phyloP scores from a whole-genome alignment of 495 filamentous ascomycete species.

The Thermothielavioides terrestris region DNA sequence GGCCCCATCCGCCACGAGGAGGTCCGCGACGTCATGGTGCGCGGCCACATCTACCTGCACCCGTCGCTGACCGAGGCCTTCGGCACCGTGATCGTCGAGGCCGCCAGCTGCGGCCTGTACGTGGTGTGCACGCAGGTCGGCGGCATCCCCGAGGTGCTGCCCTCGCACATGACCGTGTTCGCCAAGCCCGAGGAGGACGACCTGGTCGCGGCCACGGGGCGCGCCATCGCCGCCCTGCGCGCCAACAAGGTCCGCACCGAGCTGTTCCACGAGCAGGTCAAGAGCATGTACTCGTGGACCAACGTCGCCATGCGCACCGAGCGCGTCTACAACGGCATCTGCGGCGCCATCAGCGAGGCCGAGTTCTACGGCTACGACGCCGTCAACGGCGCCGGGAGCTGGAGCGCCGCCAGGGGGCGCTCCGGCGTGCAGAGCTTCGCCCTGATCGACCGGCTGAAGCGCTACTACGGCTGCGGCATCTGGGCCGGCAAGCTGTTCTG shows the following conservation, averaged over 20 bases:
- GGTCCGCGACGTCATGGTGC: slow-evolving; percentile 96
- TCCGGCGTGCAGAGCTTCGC: slow-evolving; percentile 74
- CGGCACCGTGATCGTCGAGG: slow-evolving; percentile 94
- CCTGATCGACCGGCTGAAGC: slow-evolving; percentile 85
- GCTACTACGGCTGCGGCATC: slow-evolving; percentile 98
- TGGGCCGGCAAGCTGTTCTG: slow-evolving; percentile 98
- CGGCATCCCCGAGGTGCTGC: slow-evolving; percentile 91
- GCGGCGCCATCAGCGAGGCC: slow-evolving; percentile 67
- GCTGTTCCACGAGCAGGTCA: slow-evolving; percentile 91
- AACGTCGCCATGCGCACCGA: slow-evolving; percentile 90
- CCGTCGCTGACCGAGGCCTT: slow-evolving; percentile 94
- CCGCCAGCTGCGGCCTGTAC: slow-evolving; percentile 87
- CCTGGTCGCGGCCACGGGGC: slow-evolving; percentile 69
- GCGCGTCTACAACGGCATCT: slow-evolving; percentile 88
- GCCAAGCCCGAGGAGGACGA: slow-evolving; percentile 91
- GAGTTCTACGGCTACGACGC: slow-evolving; percentile 77
- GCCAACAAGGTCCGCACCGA: slow-evolving; percentile 81
- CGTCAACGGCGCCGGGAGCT: slow-evolving; percentile 50
- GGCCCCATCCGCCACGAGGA: slow-evolving; percentile 91
- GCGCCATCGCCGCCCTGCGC: slow-evolving; percentile 72
- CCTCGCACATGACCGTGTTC: slow-evolving; percentile 89
- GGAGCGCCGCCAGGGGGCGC: slow-evolving; percentile 65
- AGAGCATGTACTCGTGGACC: slow-evolving; percentile 96
- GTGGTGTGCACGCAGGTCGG: slow-evolving; percentile 95
- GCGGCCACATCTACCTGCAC: slow-evolving; percentile 93